Base-by-base conservation (phyloP, 1,284 basidiomycete species). In the Sanghuangporus baumii region DNA sequence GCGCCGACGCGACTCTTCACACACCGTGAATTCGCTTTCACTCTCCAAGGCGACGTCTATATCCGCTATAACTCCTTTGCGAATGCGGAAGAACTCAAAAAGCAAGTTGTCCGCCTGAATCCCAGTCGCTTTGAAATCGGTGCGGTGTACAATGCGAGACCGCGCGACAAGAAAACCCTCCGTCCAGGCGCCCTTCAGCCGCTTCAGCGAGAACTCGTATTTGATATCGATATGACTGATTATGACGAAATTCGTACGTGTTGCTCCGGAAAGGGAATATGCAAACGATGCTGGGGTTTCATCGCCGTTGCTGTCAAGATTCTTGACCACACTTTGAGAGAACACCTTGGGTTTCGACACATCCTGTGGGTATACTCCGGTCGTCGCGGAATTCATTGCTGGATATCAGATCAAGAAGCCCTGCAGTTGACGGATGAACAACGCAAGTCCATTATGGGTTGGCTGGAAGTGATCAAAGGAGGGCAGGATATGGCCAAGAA, bases 141-240 rank as follows among this genome's bases (percentile, higher is more conserved):
- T 0, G 93, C 97, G 0, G 85, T 97, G 55, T 99, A 99, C 76
- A 91, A 86, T 61, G 91, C 88, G 8, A 82, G 90, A 92, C 96
- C 96, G 5, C 84, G 88, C 70, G 96, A 98, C 78, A 91, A 88
- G 70, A 97, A 96, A 73, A 91, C 91, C 0, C 79, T 96, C 43
- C 86, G 89, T 2, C 81, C 90, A 6, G 81, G 86, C 6, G 85
- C 85, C 2, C 89, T 98, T 70, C 81, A 83, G 56, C 94, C 96
- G 0, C 75, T 87, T 31, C 84, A 87, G 64, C 90, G 97, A 66
- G 96, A 99, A 74, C 87, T 99, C 37, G 97, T 99, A 0, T 98
- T 99, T 72, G 97, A 99, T 86, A 98, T 99, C 73, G 96, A 99
- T 76, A 98, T 99, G 96, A 97, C 96, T 16, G 96, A 99, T 76